Base-by-base conservation (phyloP, 2,329 filamentous ascomycete genomes). In the Aspergillus pseudoglaucus region DNA sequence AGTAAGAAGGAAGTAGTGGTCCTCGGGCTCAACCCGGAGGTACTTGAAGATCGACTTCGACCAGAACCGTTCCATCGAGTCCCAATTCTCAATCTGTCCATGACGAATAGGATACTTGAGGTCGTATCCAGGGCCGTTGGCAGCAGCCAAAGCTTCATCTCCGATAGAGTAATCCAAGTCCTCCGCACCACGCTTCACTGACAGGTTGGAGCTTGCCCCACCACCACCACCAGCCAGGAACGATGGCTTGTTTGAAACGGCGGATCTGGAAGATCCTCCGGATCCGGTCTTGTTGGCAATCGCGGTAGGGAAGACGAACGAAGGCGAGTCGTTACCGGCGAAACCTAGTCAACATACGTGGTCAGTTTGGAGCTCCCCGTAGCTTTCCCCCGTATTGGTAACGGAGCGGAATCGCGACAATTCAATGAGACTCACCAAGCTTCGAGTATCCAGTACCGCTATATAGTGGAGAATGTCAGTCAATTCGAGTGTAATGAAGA, bases 1-100 rank as follows among this genome's bases (percentile, higher is more conserved):
- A 52, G 93, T 98, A 51, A 98, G 83, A 53, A 98, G 83, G 72
- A 98, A 98, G 76, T 95, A 90, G 72, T 98, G 93, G 68, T 98
- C 93, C 74, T 98, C 93, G 25, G 93, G 93, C 74, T 98, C 93
- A 58, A 98, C 93, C 61, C 93, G 84, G 46, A 98, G 81, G 67
- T 98, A 98, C 71, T 98, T 98, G 82, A 98, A 98, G 74, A 98
- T 98, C 54, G 93, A 98, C 76, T 97, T 97, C 58, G 94, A 97
- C 93, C 93, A 98, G 76, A 97, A 98, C 54, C 93, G 85, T 72
- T 98, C 93, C 93, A 98, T 98, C 64, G 96, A 88, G 73, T 98
- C 93, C 93, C 93, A 98, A 68, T 98, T 97, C 75, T 98, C 93
- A 70, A 98, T 88, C 76, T 98, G 93, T 43, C 93, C 93, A 66